A percentile compares a stretch with the other conserved stretches of the same genome.
These are phyloP conservation scores for Dactylellina parvicollis DNA, from an alignment of 2,329 filamentous ascomycete genomes.

Conservation along the genomic window DNA sequence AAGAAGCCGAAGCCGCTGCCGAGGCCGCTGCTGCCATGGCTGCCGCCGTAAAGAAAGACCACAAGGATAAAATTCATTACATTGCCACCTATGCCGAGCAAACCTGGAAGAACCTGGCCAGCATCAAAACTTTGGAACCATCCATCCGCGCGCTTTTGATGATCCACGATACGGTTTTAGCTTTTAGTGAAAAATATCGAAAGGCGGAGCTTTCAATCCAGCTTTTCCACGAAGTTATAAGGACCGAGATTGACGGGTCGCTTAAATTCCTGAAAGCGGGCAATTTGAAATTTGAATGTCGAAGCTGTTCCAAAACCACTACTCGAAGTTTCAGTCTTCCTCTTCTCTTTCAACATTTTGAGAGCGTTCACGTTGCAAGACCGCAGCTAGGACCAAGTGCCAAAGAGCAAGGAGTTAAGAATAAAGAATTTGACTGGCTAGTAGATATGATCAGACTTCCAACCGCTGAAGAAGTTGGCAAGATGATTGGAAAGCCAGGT, in stretches of 20 bases:
- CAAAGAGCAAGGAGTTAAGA: conserved; percentile 56
- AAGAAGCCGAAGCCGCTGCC: conserved; percentile 37
- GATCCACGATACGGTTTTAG: conserved; percentile 58
- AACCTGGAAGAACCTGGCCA: conserved; percentile 39
- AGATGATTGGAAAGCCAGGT: conserved; percentile 66
- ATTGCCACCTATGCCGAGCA: conserved; percentile 42
- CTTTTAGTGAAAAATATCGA: conserved; percentile 63
- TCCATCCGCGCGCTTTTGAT: conserved; percentile 43
- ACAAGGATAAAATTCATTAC: conserved; percentile 40
- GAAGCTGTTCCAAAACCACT: conserved; percentile 38
- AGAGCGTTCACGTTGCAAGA: conserved; percentile 56
- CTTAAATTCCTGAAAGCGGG: conserved; percentile 53
- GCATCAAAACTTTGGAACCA: conserved; percentile 32
- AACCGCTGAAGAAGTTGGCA: conserved; percentile 64
- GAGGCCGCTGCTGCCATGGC: conserved; percentile 13
- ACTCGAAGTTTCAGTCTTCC: conserved; percentile 54
- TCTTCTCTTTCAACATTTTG: conserved; percentile 58
- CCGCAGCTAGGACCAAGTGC: conserved; percentile 58
- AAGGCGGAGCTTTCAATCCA: conserved; percentile 62
- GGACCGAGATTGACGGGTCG: conserved; percentile 40
- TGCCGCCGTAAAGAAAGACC: conserved; percentile 25
- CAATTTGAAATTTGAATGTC: conserved; percentile 45
- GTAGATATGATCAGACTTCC: conserved; percentile 72
- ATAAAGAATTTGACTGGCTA: conserved; percentile 66
- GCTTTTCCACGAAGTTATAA: conserved; percentile 60